These are phyloP conservation scores for Ormosia emarginata DNA, from an alignment of 306 rosid genomes.

Conservation along the genomic window DNA sequence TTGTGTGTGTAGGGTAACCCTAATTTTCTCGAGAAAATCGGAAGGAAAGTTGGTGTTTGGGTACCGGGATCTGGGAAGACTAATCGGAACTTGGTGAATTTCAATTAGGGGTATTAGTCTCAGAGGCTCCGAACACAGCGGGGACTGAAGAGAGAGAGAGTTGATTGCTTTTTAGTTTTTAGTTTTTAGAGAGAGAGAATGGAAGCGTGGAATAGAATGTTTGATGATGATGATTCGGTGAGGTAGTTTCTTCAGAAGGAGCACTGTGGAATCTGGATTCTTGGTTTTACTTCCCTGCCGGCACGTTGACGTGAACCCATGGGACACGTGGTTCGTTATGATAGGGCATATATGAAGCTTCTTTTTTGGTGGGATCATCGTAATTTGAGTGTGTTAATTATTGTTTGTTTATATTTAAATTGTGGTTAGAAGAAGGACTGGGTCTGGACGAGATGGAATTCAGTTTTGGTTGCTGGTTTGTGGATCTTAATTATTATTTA, in stretches of 20 bases:
- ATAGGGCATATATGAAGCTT: neutral
- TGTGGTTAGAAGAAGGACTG: neutral
- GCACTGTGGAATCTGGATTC: neutral
- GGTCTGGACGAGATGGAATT: neutral
- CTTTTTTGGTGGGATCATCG: neutral
- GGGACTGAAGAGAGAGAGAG: slow-evolving; percentile 1
- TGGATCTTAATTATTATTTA: neutral
- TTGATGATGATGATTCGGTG: neutral
- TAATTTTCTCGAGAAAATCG: slow-evolving; percentile 41
- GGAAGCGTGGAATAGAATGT: neutral
- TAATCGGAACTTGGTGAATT: slow-evolving; percentile 16
- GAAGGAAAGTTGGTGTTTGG: slow-evolving; percentile 9
- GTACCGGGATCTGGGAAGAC: slow-evolving; percentile 18
- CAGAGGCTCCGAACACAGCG: slow-evolving; percentile 30
- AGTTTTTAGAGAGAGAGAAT: neutral
- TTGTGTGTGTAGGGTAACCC: slow-evolving; percentile 16
- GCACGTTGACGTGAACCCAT: slow-evolving; percentile 32
- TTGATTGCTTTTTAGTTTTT: neutral
- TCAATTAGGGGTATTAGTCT: slow-evolving; percentile 1
- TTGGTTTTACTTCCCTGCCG: slow-evolving; percentile 19
- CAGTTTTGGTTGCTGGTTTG: too few relatives aligned
- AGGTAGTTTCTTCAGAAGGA: slow-evolving; percentile 8
- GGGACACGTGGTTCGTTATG: slow-evolving; percentile 15
- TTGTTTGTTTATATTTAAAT: neutral
- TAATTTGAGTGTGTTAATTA: too few relatives aligned